Evolutionary conservation across 306 rosid species (phyloP).

Genomic region (Fragaria ananassa): DNA sequence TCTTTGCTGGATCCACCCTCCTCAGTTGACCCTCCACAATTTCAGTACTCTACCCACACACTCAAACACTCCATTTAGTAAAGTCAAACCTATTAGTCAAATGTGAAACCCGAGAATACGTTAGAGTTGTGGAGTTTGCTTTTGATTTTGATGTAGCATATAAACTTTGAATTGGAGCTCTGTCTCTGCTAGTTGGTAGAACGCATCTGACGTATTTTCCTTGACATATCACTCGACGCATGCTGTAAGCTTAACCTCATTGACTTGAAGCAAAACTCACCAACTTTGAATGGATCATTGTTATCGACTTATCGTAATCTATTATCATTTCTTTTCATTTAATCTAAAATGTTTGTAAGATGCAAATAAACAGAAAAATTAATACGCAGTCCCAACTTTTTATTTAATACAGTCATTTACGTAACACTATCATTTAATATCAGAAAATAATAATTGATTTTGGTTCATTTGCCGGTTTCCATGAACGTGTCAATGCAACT

Average conservation of each 20-base stretch:
- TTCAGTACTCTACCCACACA: background rate
- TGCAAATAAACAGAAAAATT: no score
- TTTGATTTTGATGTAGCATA: background rate
- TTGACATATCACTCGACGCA: background rate
- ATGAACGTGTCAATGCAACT: background rate
- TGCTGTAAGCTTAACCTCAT: background rate
- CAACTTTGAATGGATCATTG: slow-evolving; percentile 4
- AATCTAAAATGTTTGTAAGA: no score
- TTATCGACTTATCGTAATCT: background rate
- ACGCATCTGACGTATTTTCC: background rate
- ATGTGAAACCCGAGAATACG: background rate
- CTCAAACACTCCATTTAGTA: background rate
- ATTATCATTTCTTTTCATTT: background rate
- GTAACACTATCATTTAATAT: no score
- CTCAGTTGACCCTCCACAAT: background rate
- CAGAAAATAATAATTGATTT: background rate
- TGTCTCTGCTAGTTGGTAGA: background rate
- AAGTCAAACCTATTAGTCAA: background rate
- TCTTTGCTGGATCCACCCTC: background rate
- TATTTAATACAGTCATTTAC: no score
- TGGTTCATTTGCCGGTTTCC: background rate
- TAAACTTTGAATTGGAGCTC: background rate
- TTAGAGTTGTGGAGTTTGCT: background rate
- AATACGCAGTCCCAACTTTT: no score
- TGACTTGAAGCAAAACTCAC: background rate